Evolutionary conservation across 1,139 yeast species (phyloP), one percentile per base, ranked within the genome.

Genomic region (Debaryomyces robertsiae): DNA sequence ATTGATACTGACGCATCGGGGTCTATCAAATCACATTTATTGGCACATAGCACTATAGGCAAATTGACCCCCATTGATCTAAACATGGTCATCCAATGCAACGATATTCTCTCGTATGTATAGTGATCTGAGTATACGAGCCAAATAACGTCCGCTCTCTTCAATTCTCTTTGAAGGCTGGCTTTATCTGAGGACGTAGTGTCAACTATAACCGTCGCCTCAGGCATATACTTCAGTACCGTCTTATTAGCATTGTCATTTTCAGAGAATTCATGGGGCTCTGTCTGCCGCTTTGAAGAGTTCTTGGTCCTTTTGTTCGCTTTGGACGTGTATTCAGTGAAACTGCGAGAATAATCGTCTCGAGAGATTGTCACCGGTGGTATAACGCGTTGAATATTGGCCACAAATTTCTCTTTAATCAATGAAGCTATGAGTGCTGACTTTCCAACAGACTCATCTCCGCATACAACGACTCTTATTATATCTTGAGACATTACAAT

Each of bases 361-460:
- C 60, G 55, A 10, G 77, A 66, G 17, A 93, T 85, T 4, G 89
- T 83, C 14, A 93, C 81, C 4, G 95, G 87, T 0, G 97, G 95
- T 6, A 93, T 63, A 1, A 86, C 82, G 39, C 82, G 78, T 54
- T 86, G 94, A 30, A 88, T 76, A 46, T 81, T 82, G 0, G 91
- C 81, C 0, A 86, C 82, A 55, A 81, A 88, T 25, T 81, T 76
- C 50, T 87, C 96, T 60, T 89, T 91, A 29, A 89, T 82, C 18
- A 93, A 69, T 0, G 95, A 75, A 0, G 94, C 82, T 27, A 93
- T 80, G 32, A 93, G 65, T 19, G 91, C 72, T 7, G 84, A 82
- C 58, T 88, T 88, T 1, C 96, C 96, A 9, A 88, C 96, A 6
- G 84, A 87, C 47, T 89, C 96, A 61, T 93, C 98, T n/a, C 98